phyloP scores from a whole-genome alignment of 148 eudicot genomes.

The Rhododendron ferrugineum region DNA sequence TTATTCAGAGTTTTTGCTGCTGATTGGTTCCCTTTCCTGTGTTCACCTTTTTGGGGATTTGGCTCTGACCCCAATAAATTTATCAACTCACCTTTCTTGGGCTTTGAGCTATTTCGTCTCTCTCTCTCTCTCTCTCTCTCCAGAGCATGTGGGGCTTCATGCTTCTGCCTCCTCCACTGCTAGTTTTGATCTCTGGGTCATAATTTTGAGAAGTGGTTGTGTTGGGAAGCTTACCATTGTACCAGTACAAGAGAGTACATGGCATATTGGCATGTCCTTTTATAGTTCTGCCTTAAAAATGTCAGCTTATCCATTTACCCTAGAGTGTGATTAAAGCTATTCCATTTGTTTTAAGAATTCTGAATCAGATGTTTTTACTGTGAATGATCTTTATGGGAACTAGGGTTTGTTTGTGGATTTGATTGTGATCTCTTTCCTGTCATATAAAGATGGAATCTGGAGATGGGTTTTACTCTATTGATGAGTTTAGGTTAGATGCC shows the following conservation, averaged over 20 bases:
- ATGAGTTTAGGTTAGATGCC: conserved; percentile 47
- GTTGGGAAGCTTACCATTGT: background rate
- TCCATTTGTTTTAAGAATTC: background rate
- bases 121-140: conserved; percentile 22
- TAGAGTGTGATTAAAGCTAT: background rate
- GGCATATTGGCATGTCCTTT: conserved; percentile 19
- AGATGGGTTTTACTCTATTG: conserved; percentile 39
- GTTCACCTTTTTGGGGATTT: conserved; percentile 12
- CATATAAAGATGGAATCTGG: conserved; percentile 39
- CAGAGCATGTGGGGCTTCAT: conserved; percentile 18
- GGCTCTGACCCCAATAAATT: conserved; percentile 3
- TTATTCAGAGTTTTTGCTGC: background rate
- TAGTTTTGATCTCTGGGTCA: conserved; percentile 6
- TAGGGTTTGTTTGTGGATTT: conserved; percentile 7
- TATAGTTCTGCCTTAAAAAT: background rate
- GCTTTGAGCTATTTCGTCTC: conserved; percentile 13
- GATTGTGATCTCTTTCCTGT: conserved; percentile 2
- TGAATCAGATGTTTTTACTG: background rate
- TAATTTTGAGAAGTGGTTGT: background rate
- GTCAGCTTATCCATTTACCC: conserved; percentile 10
- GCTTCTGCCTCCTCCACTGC: conserved; percentile 16
- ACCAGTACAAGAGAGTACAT: conserved; percentile 21
- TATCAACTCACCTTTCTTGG: background rate
- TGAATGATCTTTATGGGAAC: conserved; percentile 1
- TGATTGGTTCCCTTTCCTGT: conserved; percentile 11